These are phyloP conservation scores for Paramecium biaurelia DNA, from an alignment of 73 alveolate genomes.

Conservation along the genomic window DNA sequence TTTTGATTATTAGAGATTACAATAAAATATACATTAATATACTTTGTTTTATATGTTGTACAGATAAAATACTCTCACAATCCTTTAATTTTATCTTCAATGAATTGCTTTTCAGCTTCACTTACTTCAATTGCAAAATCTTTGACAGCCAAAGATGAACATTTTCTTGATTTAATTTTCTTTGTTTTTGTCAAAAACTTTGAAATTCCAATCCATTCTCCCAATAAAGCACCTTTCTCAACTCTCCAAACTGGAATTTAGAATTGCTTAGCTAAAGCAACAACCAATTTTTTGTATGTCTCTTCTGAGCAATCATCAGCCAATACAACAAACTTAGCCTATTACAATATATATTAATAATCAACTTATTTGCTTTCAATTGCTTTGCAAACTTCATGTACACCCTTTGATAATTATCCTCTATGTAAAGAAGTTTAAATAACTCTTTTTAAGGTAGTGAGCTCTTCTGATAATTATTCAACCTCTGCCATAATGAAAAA, in stretches of 20 bases:
- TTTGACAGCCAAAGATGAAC: constrained; percentile 41
- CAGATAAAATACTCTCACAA: constrained; percentile 12
- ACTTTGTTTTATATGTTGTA: background rate
- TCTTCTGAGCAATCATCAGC: constrained; percentile 46
- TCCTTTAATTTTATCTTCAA: constrained; percentile 35
- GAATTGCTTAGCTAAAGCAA: constrained; percentile 45
- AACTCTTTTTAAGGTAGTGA: constrained; percentile 23
- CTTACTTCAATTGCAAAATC: constrained; percentile 46
- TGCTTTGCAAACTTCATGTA: constrained; percentile 53
- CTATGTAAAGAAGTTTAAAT: constrained; percentile 41
- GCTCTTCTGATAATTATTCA: constrained; percentile 29
- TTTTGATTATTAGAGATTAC: background rate
- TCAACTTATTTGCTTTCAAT: constrained; percentile 37
- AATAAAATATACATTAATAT: background rate
- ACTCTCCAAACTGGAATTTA: constrained; percentile 45
- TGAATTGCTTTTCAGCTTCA: constrained; percentile 29
- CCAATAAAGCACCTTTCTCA: constrained; percentile 32
- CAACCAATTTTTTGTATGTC: constrained; percentile 4
- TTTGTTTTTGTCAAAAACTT: constrained; percentile 22
- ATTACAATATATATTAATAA: background rate
- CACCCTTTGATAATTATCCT: constrained; percentile 50
- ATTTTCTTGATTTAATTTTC: constrained; percentile 44
- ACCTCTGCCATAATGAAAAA: constrained; percentile 30
- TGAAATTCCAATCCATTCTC: constrained; percentile 55
- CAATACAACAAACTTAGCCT: constrained; percentile 51